A percentile compares a stretch with the other conserved stretches of the same genome.
Evolutionary conservation across 108 stramenopile genomes (phyloP).

Genomic region (Ochromonas danica): DNA sequence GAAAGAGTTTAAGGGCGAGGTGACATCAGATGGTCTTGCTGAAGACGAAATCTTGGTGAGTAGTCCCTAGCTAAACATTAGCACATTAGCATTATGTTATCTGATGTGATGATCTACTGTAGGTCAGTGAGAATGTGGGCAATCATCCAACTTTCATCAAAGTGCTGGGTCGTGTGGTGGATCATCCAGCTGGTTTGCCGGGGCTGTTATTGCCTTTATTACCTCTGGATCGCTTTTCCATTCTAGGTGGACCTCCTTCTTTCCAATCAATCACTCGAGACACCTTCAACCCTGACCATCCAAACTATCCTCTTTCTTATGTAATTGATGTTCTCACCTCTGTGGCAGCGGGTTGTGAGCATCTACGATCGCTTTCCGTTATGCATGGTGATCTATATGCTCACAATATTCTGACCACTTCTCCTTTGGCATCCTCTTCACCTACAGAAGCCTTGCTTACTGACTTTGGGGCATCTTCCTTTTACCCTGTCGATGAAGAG

Average conservation of each 20-base stretch:
- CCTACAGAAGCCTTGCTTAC: background rate
- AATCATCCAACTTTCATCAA: background rate
- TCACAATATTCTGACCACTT: background rate
- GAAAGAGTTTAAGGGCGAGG: background rate
- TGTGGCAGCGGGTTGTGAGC: background rate
- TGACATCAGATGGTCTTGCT: conserved; percentile 5
- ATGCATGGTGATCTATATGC: conserved; percentile 21
- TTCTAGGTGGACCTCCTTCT: conserved; percentile 1
- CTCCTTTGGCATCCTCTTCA: background rate
- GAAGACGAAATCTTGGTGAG: background rate
- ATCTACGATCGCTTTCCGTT: background rate
- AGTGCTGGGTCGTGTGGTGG: background rate
- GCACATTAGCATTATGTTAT: no score
- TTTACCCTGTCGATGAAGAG: background rate
- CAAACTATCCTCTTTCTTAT: background rate
- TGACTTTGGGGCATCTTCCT: conserved; percentile 1
- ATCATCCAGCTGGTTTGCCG: background rate
- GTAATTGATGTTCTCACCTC: background rate
- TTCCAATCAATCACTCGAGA: conserved; percentile 11
- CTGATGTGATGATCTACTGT: no score
- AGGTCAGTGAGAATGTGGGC: background rate
- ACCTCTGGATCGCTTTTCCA: background rate
- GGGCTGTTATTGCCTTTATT: background rate
- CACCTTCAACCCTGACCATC: background rate
- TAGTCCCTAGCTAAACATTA: no score